phyloP scores from a whole-genome alignment of 495 filamentous ascomycete genomes.

The Penicillium longicatenatum region DNA sequence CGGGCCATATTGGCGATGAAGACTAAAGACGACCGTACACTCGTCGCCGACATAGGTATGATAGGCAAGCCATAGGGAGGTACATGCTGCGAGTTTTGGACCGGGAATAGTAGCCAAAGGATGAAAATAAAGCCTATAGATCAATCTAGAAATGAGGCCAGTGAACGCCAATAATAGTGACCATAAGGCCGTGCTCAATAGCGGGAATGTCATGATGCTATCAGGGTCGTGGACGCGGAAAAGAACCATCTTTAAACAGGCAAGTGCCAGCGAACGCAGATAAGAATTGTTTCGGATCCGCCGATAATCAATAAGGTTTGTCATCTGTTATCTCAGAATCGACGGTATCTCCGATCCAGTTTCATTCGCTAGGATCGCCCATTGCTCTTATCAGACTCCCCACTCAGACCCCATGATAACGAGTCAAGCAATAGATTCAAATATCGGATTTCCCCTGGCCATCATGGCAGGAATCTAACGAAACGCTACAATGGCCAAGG shows the following conservation, averaged over 20 bases:
- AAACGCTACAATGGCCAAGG: constrained; percentile 5
- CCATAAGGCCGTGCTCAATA: not conserved
- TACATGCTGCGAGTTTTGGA: constrained; percentile 37
- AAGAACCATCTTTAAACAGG: not conserved
- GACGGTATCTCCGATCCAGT: not conserved
- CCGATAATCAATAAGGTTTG: not conserved
- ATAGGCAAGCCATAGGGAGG: constrained; percentile 45
- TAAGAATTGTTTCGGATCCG: not conserved
- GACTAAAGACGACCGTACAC: constrained; percentile 31
- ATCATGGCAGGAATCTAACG: no score
- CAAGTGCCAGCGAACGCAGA: not conserved
- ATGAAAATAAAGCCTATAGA: constrained; percentile 35
- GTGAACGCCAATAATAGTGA: not conserved
- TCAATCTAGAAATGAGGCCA: not conserved
- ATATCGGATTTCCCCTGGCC: not conserved
- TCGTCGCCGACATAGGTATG: constrained; percentile 46
- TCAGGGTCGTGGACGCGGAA: not conserved
- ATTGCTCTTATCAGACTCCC: not conserved
- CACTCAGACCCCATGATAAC: not conserved
- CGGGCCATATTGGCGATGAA: constrained; percentile 46
- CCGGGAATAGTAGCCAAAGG: constrained; percentile 42
- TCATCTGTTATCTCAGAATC: not conserved
- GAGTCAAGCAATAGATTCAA: not conserved
- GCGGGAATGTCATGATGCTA: not conserved
- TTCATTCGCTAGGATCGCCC: not conserved